Evolutionary conservation across 2,329 filamentous ascomycete species (phyloP).

Genomic region (Thelonectria discophora): DNA sequence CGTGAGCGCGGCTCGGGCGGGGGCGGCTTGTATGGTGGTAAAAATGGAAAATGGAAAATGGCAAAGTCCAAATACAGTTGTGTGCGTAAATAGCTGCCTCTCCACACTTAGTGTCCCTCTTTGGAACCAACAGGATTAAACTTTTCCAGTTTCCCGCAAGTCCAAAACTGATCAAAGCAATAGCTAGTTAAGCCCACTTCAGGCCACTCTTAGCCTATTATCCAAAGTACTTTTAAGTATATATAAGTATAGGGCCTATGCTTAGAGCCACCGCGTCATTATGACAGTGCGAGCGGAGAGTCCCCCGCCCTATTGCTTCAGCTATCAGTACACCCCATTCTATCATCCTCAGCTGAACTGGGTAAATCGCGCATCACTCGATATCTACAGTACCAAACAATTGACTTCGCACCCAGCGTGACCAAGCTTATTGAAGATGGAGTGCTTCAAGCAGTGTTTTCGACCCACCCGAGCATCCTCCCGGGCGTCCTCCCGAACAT

Average conservation of each 20-base stretch:
- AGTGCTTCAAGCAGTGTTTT: background rate
- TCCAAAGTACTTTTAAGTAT: background rate
- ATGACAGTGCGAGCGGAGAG: background rate
- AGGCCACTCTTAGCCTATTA: background rate
- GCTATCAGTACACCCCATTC: background rate
- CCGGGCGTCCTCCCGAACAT: too few species aligned
- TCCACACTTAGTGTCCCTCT: background rate
- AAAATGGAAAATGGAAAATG: too few species aligned
- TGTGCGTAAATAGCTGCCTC: background rate
- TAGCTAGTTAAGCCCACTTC: background rate
- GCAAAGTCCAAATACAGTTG: too few species aligned
- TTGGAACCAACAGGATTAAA: background rate
- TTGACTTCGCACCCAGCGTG: background rate
- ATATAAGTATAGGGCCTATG: background rate
- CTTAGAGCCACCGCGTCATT: background rate
- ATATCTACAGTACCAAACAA: too few species aligned
- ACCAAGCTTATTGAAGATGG: constrained; percentile 25
- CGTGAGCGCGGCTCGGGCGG: too few species aligned
- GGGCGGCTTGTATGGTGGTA: too few species aligned
- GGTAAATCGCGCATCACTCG: background rate
- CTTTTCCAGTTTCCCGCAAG: background rate
- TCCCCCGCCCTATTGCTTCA: background rate
- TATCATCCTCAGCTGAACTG: background rate
- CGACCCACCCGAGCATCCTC: background rate
- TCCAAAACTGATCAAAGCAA: background rate